A percentile compares a stretch with the other conserved stretches of the same genome.
Evolutionary conservation across 768 basidiomycete genomes (phyloP).

Genomic region (Fomitopsis serialis): DNA sequence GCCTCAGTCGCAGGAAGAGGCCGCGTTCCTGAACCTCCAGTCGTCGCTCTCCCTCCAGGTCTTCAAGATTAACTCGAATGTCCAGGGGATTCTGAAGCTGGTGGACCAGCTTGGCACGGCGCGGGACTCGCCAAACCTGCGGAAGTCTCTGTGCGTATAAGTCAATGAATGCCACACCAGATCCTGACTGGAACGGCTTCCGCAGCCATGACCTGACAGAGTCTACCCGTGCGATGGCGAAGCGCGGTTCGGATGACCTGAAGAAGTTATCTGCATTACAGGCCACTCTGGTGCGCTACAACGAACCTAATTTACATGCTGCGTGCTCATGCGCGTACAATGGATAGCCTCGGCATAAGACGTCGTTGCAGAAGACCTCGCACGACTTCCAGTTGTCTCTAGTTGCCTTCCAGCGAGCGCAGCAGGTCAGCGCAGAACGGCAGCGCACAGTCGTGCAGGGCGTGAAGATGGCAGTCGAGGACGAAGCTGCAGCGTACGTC

Average conservation of each 20-base stretch:
- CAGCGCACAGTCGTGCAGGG: constrained; percentile 87
- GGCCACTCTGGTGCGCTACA: constrained; percentile 43
- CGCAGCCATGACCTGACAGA: constrained; percentile 90
- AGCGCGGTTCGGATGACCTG: constrained; percentile 87
- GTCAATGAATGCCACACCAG: background rate
- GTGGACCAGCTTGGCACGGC: constrained; percentile 92
- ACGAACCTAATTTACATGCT: background rate
- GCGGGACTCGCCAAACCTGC: constrained; percentile 71
- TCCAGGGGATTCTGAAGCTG: constrained; percentile 90
- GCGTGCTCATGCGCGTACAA: background rate
- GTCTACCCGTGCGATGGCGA: constrained; percentile 90
- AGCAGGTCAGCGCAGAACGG: constrained; percentile 83
- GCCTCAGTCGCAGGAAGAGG: constrained; percentile 54
- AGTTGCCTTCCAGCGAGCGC: constrained; percentile 87
- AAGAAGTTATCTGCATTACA: constrained; percentile 81
- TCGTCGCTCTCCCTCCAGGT: constrained; percentile 85
- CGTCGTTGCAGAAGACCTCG: constrained; percentile 84
- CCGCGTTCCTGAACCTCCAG: constrained; percentile 70
- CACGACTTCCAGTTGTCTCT: constrained; percentile 89
- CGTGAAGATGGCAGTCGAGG: constrained; percentile 80
- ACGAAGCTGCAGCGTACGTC: constrained; percentile 40
- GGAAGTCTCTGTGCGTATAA: constrained; percentile 78
- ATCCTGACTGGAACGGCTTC: background rate
- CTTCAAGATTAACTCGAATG: constrained; percentile 98
- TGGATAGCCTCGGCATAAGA: constrained; percentile 73